Conservation (phyloP, 768 basidiomycete species). For the Amanita molliuscula region DNA sequence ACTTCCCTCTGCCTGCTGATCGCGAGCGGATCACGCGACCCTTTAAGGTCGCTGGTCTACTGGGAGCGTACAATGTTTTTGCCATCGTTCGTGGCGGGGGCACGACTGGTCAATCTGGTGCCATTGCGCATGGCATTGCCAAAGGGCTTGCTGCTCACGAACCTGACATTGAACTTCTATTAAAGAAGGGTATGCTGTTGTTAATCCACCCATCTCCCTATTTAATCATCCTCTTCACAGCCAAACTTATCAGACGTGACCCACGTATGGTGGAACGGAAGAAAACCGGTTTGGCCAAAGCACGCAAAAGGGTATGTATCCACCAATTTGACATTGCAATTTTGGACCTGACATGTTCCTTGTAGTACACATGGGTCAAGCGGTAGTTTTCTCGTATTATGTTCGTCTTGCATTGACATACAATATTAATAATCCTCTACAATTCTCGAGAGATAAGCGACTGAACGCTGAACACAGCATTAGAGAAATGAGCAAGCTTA, state of each 20-base stretch:
- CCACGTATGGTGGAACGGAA: conserved; percentile 98
- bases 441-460: conserved; percentile 4
- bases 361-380: conserved; percentile 92
- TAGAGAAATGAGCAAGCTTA: background rate
- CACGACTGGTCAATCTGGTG: conserved; percentile 87
- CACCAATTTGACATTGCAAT: conserved; percentile 1
- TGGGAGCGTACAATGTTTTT: conserved; percentile 79
- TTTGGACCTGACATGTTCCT: conserved; percentile 8
- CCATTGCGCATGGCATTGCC: conserved; percentile 67
- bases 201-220: background rate
- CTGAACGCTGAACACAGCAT: background rate
- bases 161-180: conserved; percentile 49
- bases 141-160: conserved; percentile 67
- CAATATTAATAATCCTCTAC: conserved; percentile 9
- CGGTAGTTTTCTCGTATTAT: conserved; percentile 38
- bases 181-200: conserved; percentile 57
- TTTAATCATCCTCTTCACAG: conserved; percentile 27
- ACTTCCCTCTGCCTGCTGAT: conserved; percentile 68
- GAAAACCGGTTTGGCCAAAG: conserved; percentile 89
- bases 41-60: conserved; percentile 68
- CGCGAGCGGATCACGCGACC: conserved; percentile 78
- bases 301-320: conserved; percentile 75
- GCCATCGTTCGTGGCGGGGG: conserved; percentile 80
- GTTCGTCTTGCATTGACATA: conserved; percentile 4
- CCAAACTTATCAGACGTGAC: conserved; percentile 80